Base-by-base conservation (phyloP, 441 rosid species). In the Brassica balearica region DNA sequence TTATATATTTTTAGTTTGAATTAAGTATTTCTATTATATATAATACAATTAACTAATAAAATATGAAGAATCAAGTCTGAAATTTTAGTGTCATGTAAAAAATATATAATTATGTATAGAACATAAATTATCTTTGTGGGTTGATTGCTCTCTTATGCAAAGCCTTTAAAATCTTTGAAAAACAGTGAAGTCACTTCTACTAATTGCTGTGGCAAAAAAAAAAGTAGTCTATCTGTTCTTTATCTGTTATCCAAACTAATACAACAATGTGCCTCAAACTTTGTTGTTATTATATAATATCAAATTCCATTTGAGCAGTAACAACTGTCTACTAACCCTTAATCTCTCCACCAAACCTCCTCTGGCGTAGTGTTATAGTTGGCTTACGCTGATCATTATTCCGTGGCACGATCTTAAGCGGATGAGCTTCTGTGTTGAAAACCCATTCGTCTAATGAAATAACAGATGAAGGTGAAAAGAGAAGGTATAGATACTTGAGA, bases 251-350 rank as follows among this genome's bases (percentile, higher is more conserved):
- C 59, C 34, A 23, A 59, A 69, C 71, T 69, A 7, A 58, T 79
- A 74, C 78, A 74, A 69, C 67, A 73, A 36, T 73, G 82, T 62
- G 67, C 71, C 65, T 79, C 66, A 62, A 73, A 34, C 53, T 72
- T 60, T 72, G 59, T 53, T 53, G 59, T 53, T 38, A 15, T 6
- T 53, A 53, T 53, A 53, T 53, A 15, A 48, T 7, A 68, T 34
- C 74, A 78, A 46, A 59, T 22, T 73, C 69, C 70, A 78, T 20
- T 60, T 67, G 43, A 41, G 61, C 63, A 65, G 69, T 62, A 46
- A 29, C 34, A 73, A 68, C 38, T 73, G 53, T 76, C 73, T 63
- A 76, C 78, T 72, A 77, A 77, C 38, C 83, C 66, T 72, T 76
- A 19, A 8, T 7, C 14, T 12, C 2, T 43, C 61, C 72, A 68